These are phyloP conservation scores for Gynostemma pentaphyllum DNA, from an alignment of 306 rosid species.

Conservation along the genomic window DNA sequence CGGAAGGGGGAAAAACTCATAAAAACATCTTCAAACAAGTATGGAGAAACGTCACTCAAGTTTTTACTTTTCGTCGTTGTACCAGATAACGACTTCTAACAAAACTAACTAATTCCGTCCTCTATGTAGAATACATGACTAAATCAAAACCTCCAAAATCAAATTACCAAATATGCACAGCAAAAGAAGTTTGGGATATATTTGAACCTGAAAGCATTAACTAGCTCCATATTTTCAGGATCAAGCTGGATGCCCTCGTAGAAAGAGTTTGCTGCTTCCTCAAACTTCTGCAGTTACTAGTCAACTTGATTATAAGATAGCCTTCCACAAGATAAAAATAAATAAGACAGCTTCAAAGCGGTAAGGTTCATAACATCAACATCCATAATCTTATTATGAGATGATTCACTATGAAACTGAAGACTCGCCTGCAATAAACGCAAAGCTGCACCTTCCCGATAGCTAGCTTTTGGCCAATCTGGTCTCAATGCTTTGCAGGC, in stretches of 20 bases:
- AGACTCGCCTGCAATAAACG: slow-evolving; percentile 68
- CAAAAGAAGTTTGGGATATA: not conserved
- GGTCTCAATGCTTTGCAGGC: slow-evolving; percentile 73
- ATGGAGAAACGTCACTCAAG: not conserved
- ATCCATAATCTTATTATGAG: not conserved
- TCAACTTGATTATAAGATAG: slow-evolving; percentile 11
- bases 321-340: not conserved
- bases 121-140: not conserved
- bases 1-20: not conserved
- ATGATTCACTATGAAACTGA: slow-evolving; percentile 2
- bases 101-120: not conserved
- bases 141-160: not conserved
- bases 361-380: not conserved
- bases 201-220: slow-evolving; percentile 69
- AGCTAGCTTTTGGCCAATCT: slow-evolving; percentile 94
- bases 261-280: slow-evolving; percentile 91
- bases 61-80: not conserved
- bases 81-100: not conserved
- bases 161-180: not conserved
- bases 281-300: slow-evolving; percentile 54
- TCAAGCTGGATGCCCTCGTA: slow-evolving; percentile 75
- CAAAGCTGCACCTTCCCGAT: slow-evolving; percentile 92
- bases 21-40: not conserved
- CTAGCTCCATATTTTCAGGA: slow-evolving; percentile 78
- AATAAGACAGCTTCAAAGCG: not conserved